Evolutionary conservation across 257 asterid species (phyloP), one percentile per base, ranked within the genome.

Genomic region (Gardenia jasminoides): DNA sequence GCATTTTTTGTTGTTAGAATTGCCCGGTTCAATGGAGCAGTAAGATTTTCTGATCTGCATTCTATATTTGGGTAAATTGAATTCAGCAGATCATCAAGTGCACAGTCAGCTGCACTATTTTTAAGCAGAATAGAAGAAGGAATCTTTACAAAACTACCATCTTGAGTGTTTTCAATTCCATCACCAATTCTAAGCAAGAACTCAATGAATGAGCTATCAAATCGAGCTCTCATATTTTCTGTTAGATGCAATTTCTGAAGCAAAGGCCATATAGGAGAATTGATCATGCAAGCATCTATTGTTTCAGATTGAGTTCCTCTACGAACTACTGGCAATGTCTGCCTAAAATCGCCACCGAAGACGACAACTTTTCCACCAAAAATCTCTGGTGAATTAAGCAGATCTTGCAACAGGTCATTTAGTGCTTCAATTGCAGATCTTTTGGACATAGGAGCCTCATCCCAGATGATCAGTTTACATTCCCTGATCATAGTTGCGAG

Each of bases 301-400:
- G 3, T 12, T 17, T 20, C 7, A 17, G n/a, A 11, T n/a, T 16
- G 48, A 47, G 4, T 72, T 36, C 41, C 41, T 36, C 41, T 36
- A 36, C 41, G 30, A 0, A 11, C n/a, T 1, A 67, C 54, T n/a
- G 62, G 70, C 1, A 80, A 22, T 11, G 46, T 78, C 17, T 84
- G 74, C 0, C 67, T n/a, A 1, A 84, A 71, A 24, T 76, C 78
- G 13, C 76, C 82, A 2, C 52, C 56, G 3, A 76, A 52, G 7
- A 76, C 58, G 6, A 72, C 22, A 0, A 76, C 65, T 11, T 79
- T 36, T 36, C 41, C 41, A 36, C 41, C 41, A 36, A 36, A 36
- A 2, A 36, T 36, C 4, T 36, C 4, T 36, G 41, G 4, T 7
- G 54, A 6, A 36, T 75, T 43, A 24, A 20, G 39, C 0, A 44